A percentile compares a stretch with the other conserved stretches of the same genome.
Evolutionary conservation across 805 yeast genomes (phyloP).

Genomic region (Jamesozyma gamospora): DNA sequence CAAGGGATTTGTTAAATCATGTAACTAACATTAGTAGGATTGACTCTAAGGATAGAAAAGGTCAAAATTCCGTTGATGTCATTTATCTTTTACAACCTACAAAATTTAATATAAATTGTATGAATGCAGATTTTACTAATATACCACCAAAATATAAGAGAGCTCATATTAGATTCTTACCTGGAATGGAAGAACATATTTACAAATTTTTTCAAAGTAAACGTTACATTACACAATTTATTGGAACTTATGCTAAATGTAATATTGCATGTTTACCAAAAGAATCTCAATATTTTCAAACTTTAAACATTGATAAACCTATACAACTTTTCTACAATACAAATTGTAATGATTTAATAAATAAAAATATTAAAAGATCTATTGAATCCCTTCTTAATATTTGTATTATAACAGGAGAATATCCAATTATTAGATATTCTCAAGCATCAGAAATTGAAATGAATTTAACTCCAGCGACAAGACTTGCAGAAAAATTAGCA

Average conservation of each 20-base stretch:
- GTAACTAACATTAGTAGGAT: slow-evolving; percentile 58
- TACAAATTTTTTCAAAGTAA: slow-evolving; percentile 23
- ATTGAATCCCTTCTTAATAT: slow-evolving; percentile 60
- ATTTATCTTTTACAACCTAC: slow-evolving; percentile 70
- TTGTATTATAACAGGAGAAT: slow-evolving; percentile 75
- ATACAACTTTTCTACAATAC: slow-evolving; percentile 65
- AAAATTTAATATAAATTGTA: slow-evolving; percentile 59
- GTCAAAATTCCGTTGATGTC: slow-evolving; percentile 62
- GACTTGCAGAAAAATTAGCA: slow-evolving; percentile 63
- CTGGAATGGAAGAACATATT: slow-evolving; percentile 38
- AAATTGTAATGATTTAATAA: slow-evolving; percentile 51
- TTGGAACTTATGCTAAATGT: slow-evolving; percentile 32
- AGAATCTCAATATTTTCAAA: slow-evolving; percentile 55
- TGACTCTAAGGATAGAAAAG: slow-evolving; percentile 46
- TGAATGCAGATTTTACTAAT: slow-evolving; percentile 60
- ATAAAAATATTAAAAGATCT: slow-evolving; percentile 45
- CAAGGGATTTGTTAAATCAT: slow-evolving; percentile 39
- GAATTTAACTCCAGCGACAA: slow-evolving; percentile 42
- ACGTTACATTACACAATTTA: slow-evolving; percentile 20
- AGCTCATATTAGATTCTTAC: slow-evolving; percentile 65
- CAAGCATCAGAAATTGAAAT: slow-evolving; percentile 41
- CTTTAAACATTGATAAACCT: slow-evolving; percentile 53
- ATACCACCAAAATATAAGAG: slow-evolving; percentile 62
- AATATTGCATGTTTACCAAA: slow-evolving; percentile 50
- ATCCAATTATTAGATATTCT: slow-evolving; percentile 71